Conservation (phyloP, 768 basidiomycete genomes). For the Boletus rubroflammeus region DNA sequence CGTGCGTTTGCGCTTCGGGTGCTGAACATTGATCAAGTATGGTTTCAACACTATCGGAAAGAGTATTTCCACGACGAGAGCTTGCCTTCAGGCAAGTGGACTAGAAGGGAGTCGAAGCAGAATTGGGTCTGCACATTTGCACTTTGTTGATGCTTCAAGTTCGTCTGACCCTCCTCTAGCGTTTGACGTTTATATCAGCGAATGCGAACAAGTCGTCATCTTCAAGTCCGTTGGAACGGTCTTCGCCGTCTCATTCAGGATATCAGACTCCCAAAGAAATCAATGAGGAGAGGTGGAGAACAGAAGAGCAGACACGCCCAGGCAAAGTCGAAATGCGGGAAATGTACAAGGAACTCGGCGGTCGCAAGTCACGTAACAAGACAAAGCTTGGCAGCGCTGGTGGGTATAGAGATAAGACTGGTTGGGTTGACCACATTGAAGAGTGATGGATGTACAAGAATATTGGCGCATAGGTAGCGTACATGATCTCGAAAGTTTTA, state of each 20-base stretch:
- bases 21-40: constrained; percentile 50
- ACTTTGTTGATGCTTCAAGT: constrained; percentile 10
- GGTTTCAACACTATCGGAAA: constrained; percentile 90
- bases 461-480: background rate
- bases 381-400: constrained; percentile 64
- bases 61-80: constrained; percentile 82
- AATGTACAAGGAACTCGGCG: constrained; percentile 87
- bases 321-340: constrained; percentile 85
- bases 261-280: constrained; percentile 77
- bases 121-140: constrained; percentile 57
- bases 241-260: constrained; percentile 52
- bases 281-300: constrained; percentile 70
- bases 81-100: constrained; percentile 83
- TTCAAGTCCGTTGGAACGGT: constrained; percentile 43
- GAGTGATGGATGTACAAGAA: constrained; percentile 12
- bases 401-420: constrained; percentile 71
- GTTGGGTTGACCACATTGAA: constrained; percentile 52
- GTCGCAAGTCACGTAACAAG: constrained; percentile 76
- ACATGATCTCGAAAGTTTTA: background rate
- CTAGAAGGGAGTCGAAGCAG: constrained; percentile 90
- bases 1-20: background rate
- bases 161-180: constrained; percentile 38
- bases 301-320: constrained; percentile 53
- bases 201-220: constrained; percentile 39
- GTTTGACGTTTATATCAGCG: constrained; percentile 44